Base-by-base conservation (phyloP, 495 filamentous ascomycete species). In the Trichoderma asperelloides region DNA sequence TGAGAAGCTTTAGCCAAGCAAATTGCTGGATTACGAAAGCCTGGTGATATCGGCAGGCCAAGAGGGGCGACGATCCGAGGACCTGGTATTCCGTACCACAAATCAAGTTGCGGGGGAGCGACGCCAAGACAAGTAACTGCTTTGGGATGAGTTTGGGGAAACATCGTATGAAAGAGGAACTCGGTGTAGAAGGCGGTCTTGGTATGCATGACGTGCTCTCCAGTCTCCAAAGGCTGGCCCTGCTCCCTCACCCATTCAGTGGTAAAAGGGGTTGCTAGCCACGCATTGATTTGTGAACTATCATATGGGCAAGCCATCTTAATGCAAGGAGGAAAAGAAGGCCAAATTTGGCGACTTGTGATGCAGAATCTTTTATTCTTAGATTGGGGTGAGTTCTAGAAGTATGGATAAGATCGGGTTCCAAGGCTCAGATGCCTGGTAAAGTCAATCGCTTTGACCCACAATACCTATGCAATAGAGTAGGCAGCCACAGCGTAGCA, bases 191-290 rank as follows among this genome's bases (percentile, higher is more conserved):
- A 30, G 55, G 49, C 25, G 6, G 25, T 27, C 15, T 13, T 60
- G 55, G 11, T 60, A 60, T 60, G 55, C n/a, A 60, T 60, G 55
- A 30, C 55, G 55, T 60, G 55, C 55, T 60, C 55, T 60, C n/a
- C n/a, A n/a, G 25, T 13, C 55, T 28, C 13, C 55, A 60, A 60
- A 27, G 23, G 25, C 16, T 30, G 23, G 16, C 27, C 9, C 12
- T 25, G 23, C 6, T 18, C 15, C 27, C 33, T 37, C 23, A 1
- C 55, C n/a, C 23, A 9, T 3, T 13, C 5, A 33, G 23, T 30
- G 23, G 3, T 13, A 60, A 21, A 60, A 5, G 21, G 8, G 16
- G 27, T 30, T 23, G 23, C 55, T 13, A 28, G 21, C 25, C 12
- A 28, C 3, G 47, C 8, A 12, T 8, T 7, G 23, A 30, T 28